Evolutionary conservation across 331 rosid genomes (phyloP).

Genomic region (Spiraea crenata): DNA sequence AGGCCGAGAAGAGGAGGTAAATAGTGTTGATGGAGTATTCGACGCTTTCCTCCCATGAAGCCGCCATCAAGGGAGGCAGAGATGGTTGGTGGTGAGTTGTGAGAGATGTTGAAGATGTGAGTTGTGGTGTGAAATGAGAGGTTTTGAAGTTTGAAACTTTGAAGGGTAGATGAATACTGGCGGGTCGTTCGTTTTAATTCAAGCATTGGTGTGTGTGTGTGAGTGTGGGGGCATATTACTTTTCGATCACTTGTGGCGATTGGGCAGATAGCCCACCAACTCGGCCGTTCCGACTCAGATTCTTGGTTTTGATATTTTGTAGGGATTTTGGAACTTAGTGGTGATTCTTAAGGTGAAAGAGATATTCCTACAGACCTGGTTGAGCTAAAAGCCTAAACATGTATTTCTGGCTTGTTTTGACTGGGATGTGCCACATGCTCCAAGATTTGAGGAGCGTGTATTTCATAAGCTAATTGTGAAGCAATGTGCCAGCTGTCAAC

Average conservation of each 20-base stretch:
- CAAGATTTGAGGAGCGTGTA: too few species aligned
- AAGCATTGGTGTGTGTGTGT: slow-evolving; percentile 36
- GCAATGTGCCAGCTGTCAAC: too few species aligned
- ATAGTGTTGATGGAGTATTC: slow-evolving; percentile 56
- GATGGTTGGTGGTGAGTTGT: not conserved
- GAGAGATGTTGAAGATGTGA: slow-evolving; percentile 1
- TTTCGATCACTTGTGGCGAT: not conserved
- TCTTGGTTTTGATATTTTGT: too few species aligned
- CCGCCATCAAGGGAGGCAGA: slow-evolving; percentile 38
- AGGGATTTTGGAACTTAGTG: too few species aligned
- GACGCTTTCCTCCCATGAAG: slow-evolving; percentile 64
- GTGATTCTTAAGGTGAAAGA: not conserved
- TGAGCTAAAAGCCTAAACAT: too few species aligned
- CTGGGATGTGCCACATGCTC: too few species aligned
- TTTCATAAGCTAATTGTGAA: too few species aligned
- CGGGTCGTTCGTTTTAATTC: slow-evolving; percentile 1
- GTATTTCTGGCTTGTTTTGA: too few species aligned
- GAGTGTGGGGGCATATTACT: slow-evolving; percentile 16
- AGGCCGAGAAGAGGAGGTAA: slow-evolving; percentile 71
- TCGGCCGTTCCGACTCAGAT: not conserved
- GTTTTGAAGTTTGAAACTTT: slow-evolving; percentile 6
- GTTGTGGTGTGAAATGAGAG: slow-evolving; percentile 12
- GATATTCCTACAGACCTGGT: not conserved
- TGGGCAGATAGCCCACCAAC: not conserved
- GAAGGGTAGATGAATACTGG: slow-evolving; percentile 41